Conservation (phyloP, 148 eudicot species). For the Oxyria digyna region DNA sequence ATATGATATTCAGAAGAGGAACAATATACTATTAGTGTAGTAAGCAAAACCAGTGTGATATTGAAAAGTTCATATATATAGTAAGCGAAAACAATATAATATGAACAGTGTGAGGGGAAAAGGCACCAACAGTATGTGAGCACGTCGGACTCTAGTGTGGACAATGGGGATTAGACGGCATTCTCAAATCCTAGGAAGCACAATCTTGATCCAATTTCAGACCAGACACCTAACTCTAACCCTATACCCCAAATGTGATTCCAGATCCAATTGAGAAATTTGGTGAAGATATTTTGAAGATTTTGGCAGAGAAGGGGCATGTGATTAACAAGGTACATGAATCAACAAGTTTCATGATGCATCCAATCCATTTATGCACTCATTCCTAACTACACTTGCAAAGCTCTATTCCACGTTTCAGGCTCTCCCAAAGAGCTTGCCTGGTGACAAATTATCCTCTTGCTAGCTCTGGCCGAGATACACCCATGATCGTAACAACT, state of each 20-base stretch:
- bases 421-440: slow-evolving; percentile 4
- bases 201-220: background rate
- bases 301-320: background rate
- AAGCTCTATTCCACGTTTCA: background rate
- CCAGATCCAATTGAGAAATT: background rate
- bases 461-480: too few species aligned
- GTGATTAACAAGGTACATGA: background rate
- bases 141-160: background rate
- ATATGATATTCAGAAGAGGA: too few species aligned
- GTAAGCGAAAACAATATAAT: too few species aligned
- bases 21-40: too few species aligned
- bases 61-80: too few species aligned
- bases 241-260: background rate
- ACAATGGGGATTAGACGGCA: background rate
- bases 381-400: background rate
- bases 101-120: too few species aligned
- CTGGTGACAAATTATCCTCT: background rate
- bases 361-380: background rate
- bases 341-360: background rate
- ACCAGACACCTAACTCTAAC: background rate
- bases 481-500: background rate
- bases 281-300: background rate
- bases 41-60: too few species aligned
- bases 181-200: background rate
- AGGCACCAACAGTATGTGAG: too few species aligned